phyloP scores from a whole-genome alignment of 805 yeast species.

The Saccharomycopsis vini region DNA sequence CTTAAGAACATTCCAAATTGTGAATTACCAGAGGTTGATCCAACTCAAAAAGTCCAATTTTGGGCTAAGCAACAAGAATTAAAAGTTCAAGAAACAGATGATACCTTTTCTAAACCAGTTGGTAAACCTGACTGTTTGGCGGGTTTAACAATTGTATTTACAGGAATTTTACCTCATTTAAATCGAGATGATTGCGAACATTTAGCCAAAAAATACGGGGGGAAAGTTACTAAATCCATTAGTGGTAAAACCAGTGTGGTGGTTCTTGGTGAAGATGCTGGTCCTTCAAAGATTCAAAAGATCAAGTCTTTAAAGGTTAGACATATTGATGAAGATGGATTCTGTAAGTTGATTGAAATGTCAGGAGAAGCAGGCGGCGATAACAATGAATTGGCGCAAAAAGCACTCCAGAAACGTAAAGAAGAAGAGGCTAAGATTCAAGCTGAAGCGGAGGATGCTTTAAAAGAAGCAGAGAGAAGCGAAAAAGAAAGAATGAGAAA shows the following conservation, averaged over 20 bases:
- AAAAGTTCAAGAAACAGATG: slow-evolving; percentile 26
- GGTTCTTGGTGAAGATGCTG: slow-evolving; percentile 92
- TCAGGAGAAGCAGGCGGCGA: slow-evolving; percentile 94
- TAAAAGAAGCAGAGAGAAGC: slow-evolving; percentile 35
- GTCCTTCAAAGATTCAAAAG: slow-evolving; percentile 84
- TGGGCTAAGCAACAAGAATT: slow-evolving; percentile 45
- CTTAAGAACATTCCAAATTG: slow-evolving; percentile 68
- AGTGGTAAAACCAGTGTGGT: slow-evolving; percentile 81
- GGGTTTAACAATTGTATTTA: slow-evolving; percentile 87
- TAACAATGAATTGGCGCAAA: slow-evolving; percentile 72
- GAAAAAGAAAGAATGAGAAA: slow-evolving; percentile 25
- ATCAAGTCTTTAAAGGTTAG: slow-evolving; percentile 67
- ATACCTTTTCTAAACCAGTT: slow-evolving; percentile 49
- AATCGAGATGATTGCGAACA: slow-evolving; percentile 70
- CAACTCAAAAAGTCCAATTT: slow-evolving; percentile 42
- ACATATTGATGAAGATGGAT: slow-evolving; percentile 83
- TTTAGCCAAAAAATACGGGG: slow-evolving; percentile 81
- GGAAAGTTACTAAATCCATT: slow-evolving; percentile 77
- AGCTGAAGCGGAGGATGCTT: slow-evolving; percentile 42
- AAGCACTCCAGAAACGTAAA: slow-evolving; percentile 59
- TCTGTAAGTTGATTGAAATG: slow-evolving; percentile 55
- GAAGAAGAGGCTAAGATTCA: slow-evolving; percentile 53
- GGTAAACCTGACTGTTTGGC: slow-evolving; percentile 80
- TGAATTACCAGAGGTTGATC: slow-evolving; percentile 42
- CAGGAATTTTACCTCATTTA: slow-evolving; percentile 77